Evolutionary conservation across 2,329 filamentous ascomycete genomes (phyloP), one percentile per base, ranked within the genome.

Genomic region (Epichloe gansuensis): DNA sequence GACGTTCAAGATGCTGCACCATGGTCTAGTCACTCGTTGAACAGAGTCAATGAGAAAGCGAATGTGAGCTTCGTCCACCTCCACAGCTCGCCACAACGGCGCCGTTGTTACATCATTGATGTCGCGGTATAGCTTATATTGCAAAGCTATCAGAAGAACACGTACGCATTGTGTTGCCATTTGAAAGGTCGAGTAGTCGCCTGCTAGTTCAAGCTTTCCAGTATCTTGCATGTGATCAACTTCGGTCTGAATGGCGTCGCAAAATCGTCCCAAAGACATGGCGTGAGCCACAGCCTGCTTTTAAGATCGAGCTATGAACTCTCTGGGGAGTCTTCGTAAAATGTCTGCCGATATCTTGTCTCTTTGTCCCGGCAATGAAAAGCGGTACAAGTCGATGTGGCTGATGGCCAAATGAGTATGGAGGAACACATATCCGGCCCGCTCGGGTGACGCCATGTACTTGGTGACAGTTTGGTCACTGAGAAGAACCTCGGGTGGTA

Each of bases 231-330:
- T 60, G 34, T 58, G 54, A 6, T 62, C 60, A 9, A 62, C 58
- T 43, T 65, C 60, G 5, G 58, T 60, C 50, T 65, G 61, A 5
- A 69, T 60, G 21, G 59, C 61, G n/a, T 64, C 62, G 54, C 63
- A 67, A 52, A 71, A 70, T 2, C 65, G 64, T 6, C 63, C 66
- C 4, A 67, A 56, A 35, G 61, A 65, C 53, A 71, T 61, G 34
- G 68, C 64, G 49, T 69, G 68, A 2, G 65, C 67, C 3, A 71
- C 63, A 1, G 67, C 68, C 49, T 71, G 68, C 47, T 66, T 69
- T 50, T 67, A 67, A 1, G 64, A 68, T 47, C 63, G 63, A 3
- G 59, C 52, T 3, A 70, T 55, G 49, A 71, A 71, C 34, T 68
- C 65, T 3, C 50, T 51, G 1, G 69, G 69, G 2, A 71, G 59